phyloP scores from a whole-genome alignment of 331 rosid genomes.

The Malus hybrid region DNA sequence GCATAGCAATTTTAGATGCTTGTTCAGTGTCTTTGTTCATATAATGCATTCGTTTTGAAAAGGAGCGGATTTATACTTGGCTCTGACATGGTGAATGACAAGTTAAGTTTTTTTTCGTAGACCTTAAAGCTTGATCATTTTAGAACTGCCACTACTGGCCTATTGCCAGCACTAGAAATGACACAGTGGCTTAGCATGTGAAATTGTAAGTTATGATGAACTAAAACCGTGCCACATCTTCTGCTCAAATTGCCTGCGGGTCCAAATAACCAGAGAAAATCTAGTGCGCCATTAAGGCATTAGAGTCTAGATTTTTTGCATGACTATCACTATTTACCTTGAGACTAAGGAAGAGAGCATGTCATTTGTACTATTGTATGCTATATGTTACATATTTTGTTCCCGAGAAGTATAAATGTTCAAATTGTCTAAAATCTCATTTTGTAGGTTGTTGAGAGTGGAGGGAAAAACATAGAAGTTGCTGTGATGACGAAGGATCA shows the following conservation, averaged over 20 bases:
- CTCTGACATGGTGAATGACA: too few species aligned
- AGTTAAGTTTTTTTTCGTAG: neutral
- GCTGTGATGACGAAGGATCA: conserved; percentile 88
- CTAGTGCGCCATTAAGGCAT: neutral
- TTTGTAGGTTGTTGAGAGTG: conserved; percentile 91
- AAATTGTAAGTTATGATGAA: neutral
- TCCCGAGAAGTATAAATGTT: neutral
- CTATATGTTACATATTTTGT: neutral
- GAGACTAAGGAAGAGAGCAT: neutral
- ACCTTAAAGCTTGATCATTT: neutral
- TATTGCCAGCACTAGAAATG: neutral
- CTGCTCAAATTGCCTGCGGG: neutral
- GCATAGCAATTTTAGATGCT: neutral
- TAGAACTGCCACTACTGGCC: neutral
- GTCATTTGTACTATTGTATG: neutral
- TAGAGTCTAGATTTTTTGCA: neutral
- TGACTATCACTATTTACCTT: neutral
- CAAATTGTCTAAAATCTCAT: conserved; percentile 1
- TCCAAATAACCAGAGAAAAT: neutral
- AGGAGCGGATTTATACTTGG: too few species aligned
- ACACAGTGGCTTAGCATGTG: neutral
- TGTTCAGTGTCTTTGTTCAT: neutral
- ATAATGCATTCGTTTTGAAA: neutral
- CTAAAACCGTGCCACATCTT: neutral
- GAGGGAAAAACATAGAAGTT: conserved; percentile 97